Evolutionary conservation across 345 rosid species (phyloP).

Genomic region (Stellera chamaejasme): DNA sequence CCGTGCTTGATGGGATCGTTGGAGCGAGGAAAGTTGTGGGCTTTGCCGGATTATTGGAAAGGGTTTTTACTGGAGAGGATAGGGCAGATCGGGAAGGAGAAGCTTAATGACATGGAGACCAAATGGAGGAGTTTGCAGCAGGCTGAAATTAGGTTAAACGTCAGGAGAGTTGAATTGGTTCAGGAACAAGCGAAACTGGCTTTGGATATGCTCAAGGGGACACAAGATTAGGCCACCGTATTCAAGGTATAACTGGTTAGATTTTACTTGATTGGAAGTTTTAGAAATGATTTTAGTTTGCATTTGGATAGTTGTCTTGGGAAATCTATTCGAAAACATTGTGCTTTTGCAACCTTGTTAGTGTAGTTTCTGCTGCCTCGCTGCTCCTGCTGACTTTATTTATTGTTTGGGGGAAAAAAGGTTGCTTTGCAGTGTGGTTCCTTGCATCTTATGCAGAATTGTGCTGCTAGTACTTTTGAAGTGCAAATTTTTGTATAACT

Average conservation of each 20-base stretch:
- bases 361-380: too few relatives aligned
- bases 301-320: too few relatives aligned
- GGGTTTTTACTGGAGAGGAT: background rate
- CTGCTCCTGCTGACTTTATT: too few relatives aligned
- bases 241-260: background rate
- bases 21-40: conserved; percentile 1
- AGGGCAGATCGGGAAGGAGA: conserved; percentile 7
- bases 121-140: conserved; percentile 12
- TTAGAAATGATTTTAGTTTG: too few relatives aligned
- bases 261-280: too few relatives aligned
- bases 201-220: background rate
- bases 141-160: conserved; percentile 15
- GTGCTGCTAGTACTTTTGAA: too few relatives aligned
- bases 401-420: too few relatives aligned
- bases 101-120: conserved; percentile 16
- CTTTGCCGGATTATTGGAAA: background rate
- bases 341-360: too few relatives aligned
- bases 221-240: background rate
- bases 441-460: too few relatives aligned
- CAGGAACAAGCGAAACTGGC: conserved; percentile 12
- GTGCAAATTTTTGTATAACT: too few relatives aligned
- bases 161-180: conserved; percentile 20
- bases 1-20: conserved; percentile 10
- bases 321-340: too few relatives aligned
- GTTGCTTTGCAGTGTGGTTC: too few relatives aligned